A percentile compares a stretch with the other conserved stretches of the same genome.
Conservation (phyloP, 306 rosid genomes). For the Begonia loranthoides region DNA sequence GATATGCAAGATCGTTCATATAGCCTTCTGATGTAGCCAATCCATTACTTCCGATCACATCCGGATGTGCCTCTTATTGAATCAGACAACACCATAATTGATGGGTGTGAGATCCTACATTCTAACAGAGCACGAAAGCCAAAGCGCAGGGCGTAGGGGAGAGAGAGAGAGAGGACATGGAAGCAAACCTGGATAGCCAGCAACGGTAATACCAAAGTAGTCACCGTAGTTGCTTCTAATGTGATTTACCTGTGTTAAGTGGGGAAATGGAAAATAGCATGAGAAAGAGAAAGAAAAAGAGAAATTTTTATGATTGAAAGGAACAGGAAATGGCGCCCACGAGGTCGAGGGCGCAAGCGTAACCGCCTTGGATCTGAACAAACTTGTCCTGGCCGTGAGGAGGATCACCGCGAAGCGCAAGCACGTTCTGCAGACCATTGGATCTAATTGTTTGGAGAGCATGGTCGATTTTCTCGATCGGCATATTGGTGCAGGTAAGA, state of each 20-base stretch:
- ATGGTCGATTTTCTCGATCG: slow-evolving; percentile 80
- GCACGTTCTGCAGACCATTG: slow-evolving; percentile 88
- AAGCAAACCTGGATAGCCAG: slow-evolving; percentile 88
- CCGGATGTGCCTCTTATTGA: slow-evolving; percentile 83
- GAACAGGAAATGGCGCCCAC: slow-evolving; percentile 15
- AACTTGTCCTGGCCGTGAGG: slow-evolving; percentile 98
- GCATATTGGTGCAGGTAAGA: slow-evolving; percentile 97
- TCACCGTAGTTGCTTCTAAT: slow-evolving; percentile 64
- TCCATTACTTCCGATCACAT: slow-evolving; percentile 57
- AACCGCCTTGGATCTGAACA: slow-evolving; percentile 80
- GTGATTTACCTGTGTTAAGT: slow-evolving; percentile 52
- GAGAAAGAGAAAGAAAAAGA: not conserved
- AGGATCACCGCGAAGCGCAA: slow-evolving; percentile 94
- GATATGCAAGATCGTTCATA: slow-evolving; percentile 65
- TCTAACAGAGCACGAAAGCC: no score
- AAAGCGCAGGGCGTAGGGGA: no score
- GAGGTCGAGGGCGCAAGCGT: slow-evolving; percentile 86
- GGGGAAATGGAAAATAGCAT: not conserved
- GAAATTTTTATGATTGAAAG: not conserved
- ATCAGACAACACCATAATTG: not conserved
- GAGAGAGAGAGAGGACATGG: no score
- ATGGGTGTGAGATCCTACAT: no score
- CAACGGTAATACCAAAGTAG: slow-evolving; percentile 89
- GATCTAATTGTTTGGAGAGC: slow-evolving; percentile 74
- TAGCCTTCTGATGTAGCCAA: slow-evolving; percentile 65